phyloP scores from a whole-genome alignment of 78 protist species.

The Anaeramoeba ignava region DNA sequence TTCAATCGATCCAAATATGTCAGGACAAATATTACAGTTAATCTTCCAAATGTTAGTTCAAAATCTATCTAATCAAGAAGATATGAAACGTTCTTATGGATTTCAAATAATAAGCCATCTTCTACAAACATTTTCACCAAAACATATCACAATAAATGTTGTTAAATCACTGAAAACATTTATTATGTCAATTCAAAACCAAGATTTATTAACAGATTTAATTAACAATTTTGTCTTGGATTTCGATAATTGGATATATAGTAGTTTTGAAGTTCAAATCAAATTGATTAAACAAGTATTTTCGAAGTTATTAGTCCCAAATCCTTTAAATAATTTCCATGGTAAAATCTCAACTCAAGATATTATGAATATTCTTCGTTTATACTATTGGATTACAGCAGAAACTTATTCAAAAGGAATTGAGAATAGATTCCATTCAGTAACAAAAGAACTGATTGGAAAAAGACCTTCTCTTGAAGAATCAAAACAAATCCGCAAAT shows the following conservation, averaged over 20 bases:
- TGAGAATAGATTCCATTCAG: too few relatives aligned
- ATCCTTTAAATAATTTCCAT: too few relatives aligned
- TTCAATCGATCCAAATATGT: neutral
- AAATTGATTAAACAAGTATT: neutral
- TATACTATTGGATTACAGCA: too few relatives aligned
- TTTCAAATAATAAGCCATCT: neutral
- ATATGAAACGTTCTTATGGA: neutral
- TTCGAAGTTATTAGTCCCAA: too few relatives aligned
- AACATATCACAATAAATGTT: neutral
- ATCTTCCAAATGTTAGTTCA: neutral
- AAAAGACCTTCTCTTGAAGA: too few relatives aligned
- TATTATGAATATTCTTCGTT: too few relatives aligned
- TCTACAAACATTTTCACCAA: neutral
- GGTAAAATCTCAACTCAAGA: too few relatives aligned
- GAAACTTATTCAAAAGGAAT: too few relatives aligned
- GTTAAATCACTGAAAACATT: neutral
- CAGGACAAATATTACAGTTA: neutral
- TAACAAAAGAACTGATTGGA: too few relatives aligned
- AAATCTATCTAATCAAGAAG: neutral
- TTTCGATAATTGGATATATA: slow-evolving; percentile 1
- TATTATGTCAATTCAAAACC: neutral
- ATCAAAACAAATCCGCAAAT: too few relatives aligned
- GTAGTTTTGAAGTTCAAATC: neutral
- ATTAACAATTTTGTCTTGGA: neutral
- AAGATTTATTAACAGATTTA: neutral